Evolutionary conservation across 345 rosid species (phyloP).

Genomic region (Lumnitzera littorea): DNA sequence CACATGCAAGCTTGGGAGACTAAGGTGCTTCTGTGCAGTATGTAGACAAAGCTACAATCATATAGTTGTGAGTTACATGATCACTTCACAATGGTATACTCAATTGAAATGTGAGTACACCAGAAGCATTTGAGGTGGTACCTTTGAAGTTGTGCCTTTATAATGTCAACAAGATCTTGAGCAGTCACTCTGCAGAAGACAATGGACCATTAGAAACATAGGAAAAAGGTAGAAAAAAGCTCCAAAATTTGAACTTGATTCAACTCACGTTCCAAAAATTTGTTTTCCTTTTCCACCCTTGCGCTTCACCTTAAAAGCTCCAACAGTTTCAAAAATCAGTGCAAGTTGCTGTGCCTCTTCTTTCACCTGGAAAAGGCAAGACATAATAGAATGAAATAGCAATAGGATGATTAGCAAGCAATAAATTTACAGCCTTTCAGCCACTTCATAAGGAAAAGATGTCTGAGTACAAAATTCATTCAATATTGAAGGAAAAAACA

Average conservation of each 20-base stretch:
- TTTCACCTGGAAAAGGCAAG: slow-evolving; percentile 49
- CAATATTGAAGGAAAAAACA: too few species aligned
- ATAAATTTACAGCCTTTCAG: too few species aligned
- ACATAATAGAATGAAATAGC: too few species aligned
- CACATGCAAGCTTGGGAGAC: too few species aligned
- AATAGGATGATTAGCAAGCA: too few species aligned
- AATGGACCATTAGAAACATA: slow-evolving; percentile 6
- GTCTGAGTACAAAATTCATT: too few species aligned
- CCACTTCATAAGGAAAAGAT: too few species aligned
- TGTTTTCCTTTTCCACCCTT: slow-evolving; percentile 88
- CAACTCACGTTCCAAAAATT: slow-evolving; percentile 81
- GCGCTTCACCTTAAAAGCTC: slow-evolving; percentile 93
- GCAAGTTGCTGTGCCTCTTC: slow-evolving; percentile 92
- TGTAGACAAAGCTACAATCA: too few species aligned
- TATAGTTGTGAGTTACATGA: too few species aligned
- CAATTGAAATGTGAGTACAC: background rate
- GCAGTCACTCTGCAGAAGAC: slow-evolving; percentile 68
- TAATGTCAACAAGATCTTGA: slow-evolving; percentile 87
- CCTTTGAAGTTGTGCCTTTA: slow-evolving; percentile 92
- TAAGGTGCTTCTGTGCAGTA: too few species aligned
- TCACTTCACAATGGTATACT: background rate
- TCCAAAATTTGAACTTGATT: slow-evolving; percentile 2
- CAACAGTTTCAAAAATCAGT: slow-evolving; percentile 70
- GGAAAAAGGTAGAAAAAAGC: slow-evolving; percentile 1
- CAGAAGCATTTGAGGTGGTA: slow-evolving; percentile 13